Evolutionary conservation across 768 basidiomycete genomes (phyloP), one percentile per base, ranked within the genome.

Genomic region (Boletus coccyginus): DNA sequence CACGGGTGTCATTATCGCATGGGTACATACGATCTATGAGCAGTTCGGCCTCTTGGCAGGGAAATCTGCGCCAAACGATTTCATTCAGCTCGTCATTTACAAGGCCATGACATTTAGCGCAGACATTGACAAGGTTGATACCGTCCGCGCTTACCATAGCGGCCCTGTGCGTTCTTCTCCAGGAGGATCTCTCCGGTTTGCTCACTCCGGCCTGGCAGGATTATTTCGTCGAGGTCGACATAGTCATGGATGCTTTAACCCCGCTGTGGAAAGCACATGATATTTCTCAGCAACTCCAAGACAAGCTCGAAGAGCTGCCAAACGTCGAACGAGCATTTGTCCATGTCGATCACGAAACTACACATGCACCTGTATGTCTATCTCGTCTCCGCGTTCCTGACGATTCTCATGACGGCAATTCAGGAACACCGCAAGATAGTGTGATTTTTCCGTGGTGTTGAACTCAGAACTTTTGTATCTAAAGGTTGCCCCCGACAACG

Each of bases 171-270:
- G 79, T 48, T 13, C 17, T 4, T 39, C 44, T 32, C 12, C 14
- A 4, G 29, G 32, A 21, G 1, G 3, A 19, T 29, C 5, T 39
- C 36, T 5, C 12, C 12, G 1, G 13, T 35, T 31, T 24, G 17
- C 29, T 61, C 14, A 63, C 55, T 54, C 36, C 16, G 33, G 39
- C 19, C 42, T 32, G 5, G 50, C 63, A 90, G 87, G 83, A 92
- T 56, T 96, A 94, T 67, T 91, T 94, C 67, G 94, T 98, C 44
- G 97, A 98, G 72, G 80, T 98, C 14, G 97, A 99, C 70, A 83
- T 98, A 45, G 95, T 98, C 42, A 91, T 98, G 88, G 81, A 87
- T 57, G 88, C 87, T 11, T 84, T 84, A 55, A 97, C 94, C 27
- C 92, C 94, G 0, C 75, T 98, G 1, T 92, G 88, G 86, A 87